These are phyloP conservation scores for Polytolypa hystricis DNA, from an alignment of 2,329 filamentous ascomycete species.

Conservation along the genomic window DNA sequence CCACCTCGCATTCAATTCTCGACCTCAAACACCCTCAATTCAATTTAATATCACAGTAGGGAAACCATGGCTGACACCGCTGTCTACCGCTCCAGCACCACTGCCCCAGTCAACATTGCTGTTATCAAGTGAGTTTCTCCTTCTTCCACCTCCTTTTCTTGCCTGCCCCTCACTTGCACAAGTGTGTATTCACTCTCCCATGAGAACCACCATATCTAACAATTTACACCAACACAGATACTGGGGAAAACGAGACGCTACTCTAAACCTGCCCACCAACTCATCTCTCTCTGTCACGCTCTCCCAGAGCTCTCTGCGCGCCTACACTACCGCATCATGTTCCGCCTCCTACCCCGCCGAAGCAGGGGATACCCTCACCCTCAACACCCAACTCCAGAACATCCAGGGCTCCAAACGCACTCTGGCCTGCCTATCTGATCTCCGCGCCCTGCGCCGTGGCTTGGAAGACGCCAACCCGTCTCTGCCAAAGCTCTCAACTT, in stretches of 20 bases:
- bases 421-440: constrained; percentile 85
- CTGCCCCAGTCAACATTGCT: constrained; percentile 94
- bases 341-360: constrained; percentile 55
- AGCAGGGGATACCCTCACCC: constrained; percentile 56
- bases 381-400: constrained; percentile 76
- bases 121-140: constrained; percentile 67
- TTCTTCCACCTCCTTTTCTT: constrained; percentile 13
- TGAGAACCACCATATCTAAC: no score
- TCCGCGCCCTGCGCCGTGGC: constrained; percentile 63
- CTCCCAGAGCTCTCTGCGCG: constrained; percentile 84
- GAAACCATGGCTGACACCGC: constrained; percentile 22
- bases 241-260: constrained; percentile 94
- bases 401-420: constrained; percentile 71
- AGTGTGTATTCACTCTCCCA: no score
- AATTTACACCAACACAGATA: constrained; percentile 47
- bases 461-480: constrained; percentile 62
- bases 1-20: no score
- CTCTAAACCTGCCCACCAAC: constrained; percentile 94
- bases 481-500: constrained; percentile 68
- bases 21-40: no score
- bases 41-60: no score
- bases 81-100: constrained; percentile 87
- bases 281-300: constrained; percentile 95
- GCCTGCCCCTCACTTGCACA: constrained; percentile 1
- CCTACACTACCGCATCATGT: constrained; percentile 90